Conservation (phyloP, 2,329 filamentous ascomycete species). For the Cordyceps pruinosa region DNA sequence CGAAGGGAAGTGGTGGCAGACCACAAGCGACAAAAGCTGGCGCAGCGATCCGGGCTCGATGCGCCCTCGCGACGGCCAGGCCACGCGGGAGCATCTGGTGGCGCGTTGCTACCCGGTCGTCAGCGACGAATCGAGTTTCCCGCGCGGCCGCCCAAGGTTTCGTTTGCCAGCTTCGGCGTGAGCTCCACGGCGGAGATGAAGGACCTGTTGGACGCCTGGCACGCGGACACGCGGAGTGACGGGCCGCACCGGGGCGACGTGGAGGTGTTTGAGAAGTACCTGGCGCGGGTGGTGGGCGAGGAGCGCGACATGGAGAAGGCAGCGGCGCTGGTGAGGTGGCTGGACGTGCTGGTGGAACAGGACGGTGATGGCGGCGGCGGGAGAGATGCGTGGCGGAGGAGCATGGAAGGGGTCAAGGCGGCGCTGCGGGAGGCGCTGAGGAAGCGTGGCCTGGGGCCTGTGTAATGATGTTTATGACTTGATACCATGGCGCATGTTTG, state of each 20-base stretch:
- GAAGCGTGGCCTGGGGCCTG: conserved; percentile 47
- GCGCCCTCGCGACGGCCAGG: conserved; percentile 24
- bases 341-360: conserved; percentile 49
- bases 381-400: conserved; percentile 39
- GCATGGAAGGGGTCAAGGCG: conserved; percentile 37
- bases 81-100: conserved; percentile 17
- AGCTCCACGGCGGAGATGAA: conserved; percentile 55
- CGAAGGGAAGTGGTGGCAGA: conserved; percentile 72
- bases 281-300: conserved; percentile 63
- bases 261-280: conserved; percentile 63
- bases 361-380: conserved; percentile 31
- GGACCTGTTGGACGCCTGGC: conserved; percentile 70
- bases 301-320: conserved; percentile 76
- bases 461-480: conserved; percentile 38
- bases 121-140: conserved; percentile 43
- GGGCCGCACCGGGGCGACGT: conserved; percentile 78
- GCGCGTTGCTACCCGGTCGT: conserved; percentile 21
- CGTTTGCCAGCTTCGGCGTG: conserved; percentile 38
- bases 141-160: conserved; percentile 36
- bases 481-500: conserved; percentile 7
- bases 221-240: conserved; percentile 60
- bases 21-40: conserved; percentile 50
- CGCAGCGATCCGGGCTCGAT: conserved; percentile 47
- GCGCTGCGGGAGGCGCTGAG: conserved; percentile 49
- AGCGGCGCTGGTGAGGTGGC: conserved; percentile 61